Evolutionary conservation across 495 filamentous ascomycete genomes (phyloP).

Genomic region (Staphylotrichum longicolle): DNA sequence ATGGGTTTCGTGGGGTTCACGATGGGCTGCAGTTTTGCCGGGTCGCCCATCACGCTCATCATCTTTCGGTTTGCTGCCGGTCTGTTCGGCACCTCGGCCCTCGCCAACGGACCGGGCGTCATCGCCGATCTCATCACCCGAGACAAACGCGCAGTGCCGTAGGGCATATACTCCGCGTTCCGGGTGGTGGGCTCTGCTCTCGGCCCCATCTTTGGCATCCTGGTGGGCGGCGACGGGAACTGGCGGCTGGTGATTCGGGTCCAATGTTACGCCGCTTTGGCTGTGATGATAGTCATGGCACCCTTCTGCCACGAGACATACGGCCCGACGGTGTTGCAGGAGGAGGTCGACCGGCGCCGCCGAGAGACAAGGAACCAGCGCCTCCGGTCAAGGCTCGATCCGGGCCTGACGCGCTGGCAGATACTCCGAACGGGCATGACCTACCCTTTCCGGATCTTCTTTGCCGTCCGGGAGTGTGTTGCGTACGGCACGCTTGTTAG

Average conservation of each 20-base stretch:
- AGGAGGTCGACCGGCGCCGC: conserved; percentile 50
- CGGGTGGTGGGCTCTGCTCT: conserved; percentile 52
- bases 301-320: conserved; percentile 60
- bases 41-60: conserved; percentile 55
- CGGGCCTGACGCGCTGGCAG: conserved; percentile 40
- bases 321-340: conserved; percentile 55
- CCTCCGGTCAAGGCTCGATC: conserved; percentile 51
- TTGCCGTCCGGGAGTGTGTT: conserved; percentile 37
- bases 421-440: conserved; percentile 43
- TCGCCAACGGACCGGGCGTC: conserved; percentile 57
- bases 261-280: conserved; percentile 36
- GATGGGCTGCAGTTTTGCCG: conserved; percentile 61
- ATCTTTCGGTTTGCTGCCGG: conserved; percentile 66
- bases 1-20: conserved; percentile 21
- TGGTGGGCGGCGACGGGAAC: conserved; percentile 46
- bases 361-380: conserved; percentile 47
- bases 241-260: conserved; percentile 72
- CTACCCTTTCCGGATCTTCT: conserved; percentile 52
- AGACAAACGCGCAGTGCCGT: conserved; percentile 26
- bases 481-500: background rate
- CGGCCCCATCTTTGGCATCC: conserved; percentile 56
- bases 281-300: conserved; percentile 32
- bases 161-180: conserved; percentile 52
- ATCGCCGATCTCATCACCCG: conserved; percentile 58
- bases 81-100: conserved; percentile 54